Percentiles rank a stretch among this genome's conserved stretches.
These are phyloP conservation scores for Saturnispora serradocipensis DNA, from an alignment of 805 yeast species.

Conservation along the genomic window DNA sequence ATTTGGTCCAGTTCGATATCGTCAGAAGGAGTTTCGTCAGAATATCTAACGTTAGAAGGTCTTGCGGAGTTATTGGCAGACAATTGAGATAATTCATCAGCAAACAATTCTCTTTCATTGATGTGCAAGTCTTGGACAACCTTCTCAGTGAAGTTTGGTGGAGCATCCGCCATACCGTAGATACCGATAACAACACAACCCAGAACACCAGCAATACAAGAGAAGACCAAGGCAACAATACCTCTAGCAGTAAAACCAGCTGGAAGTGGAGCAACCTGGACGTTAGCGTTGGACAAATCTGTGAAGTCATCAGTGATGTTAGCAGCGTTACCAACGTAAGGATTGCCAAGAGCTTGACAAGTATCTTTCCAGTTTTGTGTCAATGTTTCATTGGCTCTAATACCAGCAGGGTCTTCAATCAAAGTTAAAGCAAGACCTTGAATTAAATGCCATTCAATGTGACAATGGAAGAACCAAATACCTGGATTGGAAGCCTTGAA, in stretches of 20 bases:
- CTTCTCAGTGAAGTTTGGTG: slow-evolving; percentile 48
- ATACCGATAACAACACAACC: slow-evolving; percentile 70
- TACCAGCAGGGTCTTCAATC: slow-evolving; percentile 72
- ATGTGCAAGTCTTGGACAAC: slow-evolving; percentile 48
- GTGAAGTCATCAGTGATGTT: slow-evolving; percentile 55
- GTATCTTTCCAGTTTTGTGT: slow-evolving; percentile 50
- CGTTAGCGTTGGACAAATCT: slow-evolving; percentile 67
- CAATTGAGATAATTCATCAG: slow-evolving; percentile 6
- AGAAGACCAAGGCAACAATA: slow-evolving; percentile 87
- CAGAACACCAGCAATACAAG: slow-evolving; percentile 73
- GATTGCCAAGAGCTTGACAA: slow-evolving; percentile 50
- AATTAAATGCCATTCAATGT: slow-evolving; percentile 94
- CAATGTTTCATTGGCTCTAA: slow-evolving; percentile 54
- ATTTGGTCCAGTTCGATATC: slow-evolving; percentile 4
- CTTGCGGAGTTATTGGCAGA: slow-evolving; percentile 1
- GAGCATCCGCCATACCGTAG: slow-evolving; percentile 82
- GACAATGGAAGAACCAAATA: slow-evolving; percentile 98
- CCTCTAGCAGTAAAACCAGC: slow-evolving; percentile 92
- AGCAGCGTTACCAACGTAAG: slow-evolving; percentile 79
- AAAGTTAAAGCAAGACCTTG: slow-evolving; percentile 83
- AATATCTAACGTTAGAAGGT: slow-evolving; percentile 11
- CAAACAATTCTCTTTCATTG: slow-evolving; percentile 33
- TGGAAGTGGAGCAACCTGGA: slow-evolving; percentile 62
- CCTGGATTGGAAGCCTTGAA: slow-evolving; percentile 95
- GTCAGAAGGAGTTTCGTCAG: slow-evolving; percentile 9